These are phyloP conservation scores for Solanum sejunctum DNA, from an alignment of 257 asterid species.

Conservation along the genomic window DNA sequence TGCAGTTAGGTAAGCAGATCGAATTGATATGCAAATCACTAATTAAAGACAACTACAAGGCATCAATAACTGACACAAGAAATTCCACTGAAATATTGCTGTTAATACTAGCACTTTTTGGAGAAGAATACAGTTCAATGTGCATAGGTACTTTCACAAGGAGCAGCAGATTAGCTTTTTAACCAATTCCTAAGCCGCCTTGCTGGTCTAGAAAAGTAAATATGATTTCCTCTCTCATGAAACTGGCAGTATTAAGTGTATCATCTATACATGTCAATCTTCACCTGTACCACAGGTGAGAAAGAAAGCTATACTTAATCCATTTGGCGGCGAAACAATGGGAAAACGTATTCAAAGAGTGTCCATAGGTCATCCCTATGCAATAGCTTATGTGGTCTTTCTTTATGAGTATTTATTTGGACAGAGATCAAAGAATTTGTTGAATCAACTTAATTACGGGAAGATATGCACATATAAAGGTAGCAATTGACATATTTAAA, in stretches of 20 bases:
- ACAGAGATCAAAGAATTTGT: too few species aligned
- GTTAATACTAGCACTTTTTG: background rate
- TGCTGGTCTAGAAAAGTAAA: background rate
- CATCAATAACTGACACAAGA: background rate
- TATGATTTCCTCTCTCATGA: background rate
- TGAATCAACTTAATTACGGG: too few species aligned
- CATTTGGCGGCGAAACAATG: background rate
- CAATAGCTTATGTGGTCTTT: background rate
- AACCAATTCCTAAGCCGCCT: background rate
- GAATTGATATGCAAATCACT: background rate
- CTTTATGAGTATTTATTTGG: background rate
- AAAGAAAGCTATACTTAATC: background rate
- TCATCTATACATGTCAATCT: background rate
- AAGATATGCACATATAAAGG: too few species aligned
- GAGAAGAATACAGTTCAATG: background rate
- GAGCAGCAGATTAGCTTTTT: background rate
- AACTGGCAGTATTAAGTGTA: background rate
- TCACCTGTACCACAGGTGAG: background rate
- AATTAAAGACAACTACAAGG: background rate
- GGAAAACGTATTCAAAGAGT: background rate
- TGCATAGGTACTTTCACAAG: background rate
- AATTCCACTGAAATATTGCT: background rate
- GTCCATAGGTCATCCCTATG: background rate
- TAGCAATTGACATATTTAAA: too few species aligned
- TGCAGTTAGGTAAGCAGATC: background rate